These are phyloP conservation scores for Cladochytrium replicatum DNA, from an alignment of 192 early-diverging fungal genomes.

Conservation along the genomic window DNA sequence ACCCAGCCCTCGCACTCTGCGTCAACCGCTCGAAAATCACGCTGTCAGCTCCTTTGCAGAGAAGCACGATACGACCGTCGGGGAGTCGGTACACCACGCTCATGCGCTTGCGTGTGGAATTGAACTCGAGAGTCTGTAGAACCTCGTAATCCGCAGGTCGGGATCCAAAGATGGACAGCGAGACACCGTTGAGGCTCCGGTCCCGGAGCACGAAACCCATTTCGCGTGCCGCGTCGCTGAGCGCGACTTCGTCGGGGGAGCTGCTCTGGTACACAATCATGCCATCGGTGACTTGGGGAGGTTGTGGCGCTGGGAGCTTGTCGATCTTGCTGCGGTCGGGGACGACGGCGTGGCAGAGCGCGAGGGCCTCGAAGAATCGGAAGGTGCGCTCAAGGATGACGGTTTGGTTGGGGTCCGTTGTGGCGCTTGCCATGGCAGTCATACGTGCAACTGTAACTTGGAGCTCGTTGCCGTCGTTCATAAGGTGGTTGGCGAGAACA, in stretches of 20 bases:
- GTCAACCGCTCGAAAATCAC: constrained; percentile 32
- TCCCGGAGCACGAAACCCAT: constrained; percentile 42
- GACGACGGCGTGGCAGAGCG: constrained; percentile 75
- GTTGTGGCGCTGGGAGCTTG: background rate
- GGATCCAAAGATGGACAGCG: constrained; percentile 13
- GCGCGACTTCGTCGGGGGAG: constrained; percentile 76
- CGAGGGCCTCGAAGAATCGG: constrained; percentile 70
- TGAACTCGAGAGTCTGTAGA: constrained; percentile 32
- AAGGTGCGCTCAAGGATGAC: no score
- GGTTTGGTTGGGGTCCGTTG: no score
- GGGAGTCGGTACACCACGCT: constrained; percentile 16
- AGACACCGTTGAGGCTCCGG: constrained; percentile 14
- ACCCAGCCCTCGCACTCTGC: no score
- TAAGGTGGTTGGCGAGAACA: no score
- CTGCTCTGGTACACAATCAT: constrained; percentile 71
- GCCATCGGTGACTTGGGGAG: constrained; percentile 23
- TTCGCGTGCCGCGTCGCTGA: constrained; percentile 67
- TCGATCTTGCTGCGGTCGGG: constrained; percentile 48
- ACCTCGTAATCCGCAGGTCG: constrained; percentile 13
- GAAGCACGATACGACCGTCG: constrained; percentile 23
- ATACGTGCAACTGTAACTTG: no score
- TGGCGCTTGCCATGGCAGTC: no score
- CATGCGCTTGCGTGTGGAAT: constrained; percentile 32
- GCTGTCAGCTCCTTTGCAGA: constrained; percentile 36
- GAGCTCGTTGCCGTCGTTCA: no score